phyloP scores from a whole-genome alignment of 495 filamentous ascomycete genomes.

The Aspergillus funiculosus region DNA sequence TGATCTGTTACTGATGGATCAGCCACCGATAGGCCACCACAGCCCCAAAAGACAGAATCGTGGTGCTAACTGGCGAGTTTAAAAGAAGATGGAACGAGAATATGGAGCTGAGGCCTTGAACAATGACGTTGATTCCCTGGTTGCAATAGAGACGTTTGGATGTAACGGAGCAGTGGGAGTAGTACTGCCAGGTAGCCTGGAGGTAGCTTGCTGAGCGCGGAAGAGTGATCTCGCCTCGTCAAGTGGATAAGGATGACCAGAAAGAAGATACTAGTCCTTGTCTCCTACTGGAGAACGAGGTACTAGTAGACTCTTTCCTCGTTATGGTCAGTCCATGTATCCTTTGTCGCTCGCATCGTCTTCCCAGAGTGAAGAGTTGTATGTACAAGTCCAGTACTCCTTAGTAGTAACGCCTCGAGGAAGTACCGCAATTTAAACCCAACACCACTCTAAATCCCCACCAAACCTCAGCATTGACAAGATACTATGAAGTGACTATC shows the following conservation, averaged over 20 bases:
- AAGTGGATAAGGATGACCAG: no score
- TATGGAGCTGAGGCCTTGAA: no score
- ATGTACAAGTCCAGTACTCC: no score
- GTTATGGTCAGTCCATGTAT: no score
- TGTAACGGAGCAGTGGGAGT: no score
- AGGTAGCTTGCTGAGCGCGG: slow-evolving; percentile 5
- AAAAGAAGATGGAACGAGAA: background rate
- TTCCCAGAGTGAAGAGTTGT: no score
- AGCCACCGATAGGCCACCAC: background rate
- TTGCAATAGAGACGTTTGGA: slow-evolving; percentile 1
- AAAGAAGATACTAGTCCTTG: no score
- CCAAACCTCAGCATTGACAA: background rate
- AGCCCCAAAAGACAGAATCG: slow-evolving; percentile 1
- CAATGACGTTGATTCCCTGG: background rate
- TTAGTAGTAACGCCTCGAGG: background rate
- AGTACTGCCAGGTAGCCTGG: no score
- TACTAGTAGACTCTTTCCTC: no score
- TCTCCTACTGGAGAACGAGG: no score
- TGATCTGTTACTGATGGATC: background rate
- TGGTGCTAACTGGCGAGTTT: background rate
- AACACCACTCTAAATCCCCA: background rate
- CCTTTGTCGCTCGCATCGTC: no score
- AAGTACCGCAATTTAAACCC: slow-evolving; percentile 7
- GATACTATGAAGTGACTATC: background rate
- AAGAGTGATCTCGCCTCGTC: background rate